phyloP scores from a whole-genome alignment of 257 asterid species.

The Parsonsia alboflavescens region DNA sequence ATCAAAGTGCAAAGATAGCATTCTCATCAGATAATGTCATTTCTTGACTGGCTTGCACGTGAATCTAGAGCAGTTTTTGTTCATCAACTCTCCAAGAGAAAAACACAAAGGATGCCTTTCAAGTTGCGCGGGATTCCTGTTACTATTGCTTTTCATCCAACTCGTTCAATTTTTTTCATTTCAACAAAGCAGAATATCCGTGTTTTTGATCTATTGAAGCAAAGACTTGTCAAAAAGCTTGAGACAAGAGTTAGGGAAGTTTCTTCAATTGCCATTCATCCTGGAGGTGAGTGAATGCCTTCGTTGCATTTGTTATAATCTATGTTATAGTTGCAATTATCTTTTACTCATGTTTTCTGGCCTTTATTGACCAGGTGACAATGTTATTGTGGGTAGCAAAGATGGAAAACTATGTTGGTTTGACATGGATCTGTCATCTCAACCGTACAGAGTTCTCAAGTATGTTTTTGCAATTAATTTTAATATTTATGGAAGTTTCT shows the following conservation, averaged over 20 bases:
- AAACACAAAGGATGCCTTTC: slow-evolving; percentile 73
- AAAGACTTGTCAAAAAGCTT: slow-evolving; percentile 73
- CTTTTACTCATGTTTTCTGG: slow-evolving; percentile 8
- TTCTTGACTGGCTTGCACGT: slow-evolving; percentile 67
- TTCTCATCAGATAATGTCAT: slow-evolving; percentile 19
- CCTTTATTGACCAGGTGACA: slow-evolving; percentile 62
- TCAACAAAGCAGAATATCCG: slow-evolving; percentile 81
- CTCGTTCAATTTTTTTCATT: slow-evolving; percentile 73
- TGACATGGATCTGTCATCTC: slow-evolving; percentile 97
- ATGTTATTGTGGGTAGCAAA: slow-evolving; percentile 83
- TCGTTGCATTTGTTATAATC: neutral
- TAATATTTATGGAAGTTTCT: neutral
- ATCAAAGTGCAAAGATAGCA: neutral
- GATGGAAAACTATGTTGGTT: slow-evolving; percentile 98
- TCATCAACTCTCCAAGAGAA: slow-evolving; percentile 72
- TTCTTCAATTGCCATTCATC: slow-evolving; percentile 86
- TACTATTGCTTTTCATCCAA: slow-evolving; percentile 82
- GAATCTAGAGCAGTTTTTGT: slow-evolving; percentile 75
- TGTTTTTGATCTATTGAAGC: slow-evolving; percentile 75
- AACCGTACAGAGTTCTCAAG: slow-evolving; percentile 84
- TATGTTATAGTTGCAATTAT: neutral
- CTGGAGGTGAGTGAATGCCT: slow-evolving; percentile 54
- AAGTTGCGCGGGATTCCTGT: slow-evolving; percentile 90
- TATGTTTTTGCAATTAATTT: slow-evolving; percentile 29
- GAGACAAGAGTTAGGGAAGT: slow-evolving; percentile 87